A percentile compares a stretch with the other conserved stretches of the same genome.
phyloP scores from a whole-genome alignment of 441 rosid species.

The Manihot esculenta region DNA sequence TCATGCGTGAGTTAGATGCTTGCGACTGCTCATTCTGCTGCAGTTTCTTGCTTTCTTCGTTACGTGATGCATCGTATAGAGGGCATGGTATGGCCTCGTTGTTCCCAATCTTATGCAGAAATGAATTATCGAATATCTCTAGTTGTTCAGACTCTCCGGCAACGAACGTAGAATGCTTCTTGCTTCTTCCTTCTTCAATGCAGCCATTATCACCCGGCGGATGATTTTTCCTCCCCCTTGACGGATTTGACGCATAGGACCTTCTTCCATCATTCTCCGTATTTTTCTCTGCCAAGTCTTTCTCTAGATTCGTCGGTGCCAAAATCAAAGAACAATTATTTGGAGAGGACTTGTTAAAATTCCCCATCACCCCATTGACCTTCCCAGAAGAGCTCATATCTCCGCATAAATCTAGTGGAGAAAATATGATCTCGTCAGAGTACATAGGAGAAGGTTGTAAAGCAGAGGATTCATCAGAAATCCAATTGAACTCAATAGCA shows the following conservation, averaged over 20 bases:
- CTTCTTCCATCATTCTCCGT: constrained; percentile 24
- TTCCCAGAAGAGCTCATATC: background rate
- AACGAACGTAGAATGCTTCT: constrained; percentile 31
- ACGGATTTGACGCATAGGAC: background rate
- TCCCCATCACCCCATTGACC: background rate
- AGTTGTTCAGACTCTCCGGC: constrained; percentile 29
- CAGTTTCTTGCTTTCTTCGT: constrained; percentile 18
- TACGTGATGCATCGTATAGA: constrained; percentile 1
- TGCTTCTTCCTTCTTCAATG: constrained; percentile 38
- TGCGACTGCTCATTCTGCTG: constrained; percentile 21
- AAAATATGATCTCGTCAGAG: background rate
- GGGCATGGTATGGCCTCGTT: constrained; percentile 12
- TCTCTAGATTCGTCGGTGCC: background rate
- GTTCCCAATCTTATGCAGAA: constrained; percentile 13
- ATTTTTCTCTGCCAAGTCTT: background rate
- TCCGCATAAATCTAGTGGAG: background rate
- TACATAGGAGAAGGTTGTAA: constrained; percentile 3
- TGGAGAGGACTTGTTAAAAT: background rate
- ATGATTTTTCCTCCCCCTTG: constrained; percentile 34
- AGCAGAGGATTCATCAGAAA: constrained; percentile 1
- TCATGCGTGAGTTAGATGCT: constrained; percentile 18
- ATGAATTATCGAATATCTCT: constrained; percentile 40
- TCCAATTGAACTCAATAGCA: constrained; percentile 11
- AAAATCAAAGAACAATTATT: background rate
- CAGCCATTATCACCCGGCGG: constrained; percentile 25